Percentiles rank a stretch among this genome's conserved stretches.
Evolutionary conservation across 768 basidiomycete genomes (phyloP).

Genomic region (Suillus lakei): DNA sequence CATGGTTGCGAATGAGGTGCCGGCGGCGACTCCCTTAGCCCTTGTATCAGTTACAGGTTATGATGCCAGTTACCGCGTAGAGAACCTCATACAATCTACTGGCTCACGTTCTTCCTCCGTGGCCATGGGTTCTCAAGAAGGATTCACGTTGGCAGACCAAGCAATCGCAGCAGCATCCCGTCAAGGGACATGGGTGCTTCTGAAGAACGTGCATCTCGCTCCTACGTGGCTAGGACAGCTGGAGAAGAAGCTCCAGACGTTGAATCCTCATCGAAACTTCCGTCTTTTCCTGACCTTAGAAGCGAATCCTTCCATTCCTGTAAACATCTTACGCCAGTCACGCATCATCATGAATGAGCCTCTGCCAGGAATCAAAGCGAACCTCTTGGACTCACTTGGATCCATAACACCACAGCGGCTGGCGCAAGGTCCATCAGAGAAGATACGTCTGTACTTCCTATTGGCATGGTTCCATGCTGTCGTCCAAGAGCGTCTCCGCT

Average conservation of each 20-base stretch:
- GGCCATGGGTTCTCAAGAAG: slow-evolving; percentile 98
- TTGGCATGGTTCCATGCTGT: slow-evolving; percentile 99
- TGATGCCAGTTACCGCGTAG: slow-evolving; percentile 97
- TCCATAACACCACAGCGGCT: slow-evolving; percentile 74
- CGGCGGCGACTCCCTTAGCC: slow-evolving; percentile 82
- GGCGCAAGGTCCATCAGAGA: slow-evolving; percentile 88
- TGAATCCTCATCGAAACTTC: slow-evolving; percentile 90
- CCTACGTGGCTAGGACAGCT: slow-evolving; percentile 95
- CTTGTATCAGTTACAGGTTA: slow-evolving; percentile 94
- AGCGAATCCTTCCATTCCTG: slow-evolving; percentile 91
- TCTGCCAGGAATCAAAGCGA: slow-evolving; percentile 95
- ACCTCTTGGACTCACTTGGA: slow-evolving; percentile 87
- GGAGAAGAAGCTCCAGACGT: slow-evolving; percentile 94
- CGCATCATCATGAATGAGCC: slow-evolving; percentile 99
- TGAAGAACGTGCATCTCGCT: slow-evolving; percentile 97
- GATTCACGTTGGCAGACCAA: slow-evolving; percentile 94
- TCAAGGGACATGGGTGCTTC: slow-evolving; percentile 93
- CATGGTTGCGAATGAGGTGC: slow-evolving; percentile 82
- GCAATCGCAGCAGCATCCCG: slow-evolving; percentile 92
- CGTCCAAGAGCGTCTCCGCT: slow-evolving; percentile 94
- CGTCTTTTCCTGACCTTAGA: slow-evolving; percentile 99
- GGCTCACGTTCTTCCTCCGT: slow-evolving; percentile 84
- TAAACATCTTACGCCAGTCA: slow-evolving; percentile 95
- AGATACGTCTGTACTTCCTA: slow-evolving; percentile 91
- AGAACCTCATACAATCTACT: slow-evolving; percentile 80